A percentile compares a stretch with the other conserved stretches of the same genome.
phyloP scores from a whole-genome alignment of 2,329 filamentous ascomycete species.

The Penicillium hordei region DNA sequence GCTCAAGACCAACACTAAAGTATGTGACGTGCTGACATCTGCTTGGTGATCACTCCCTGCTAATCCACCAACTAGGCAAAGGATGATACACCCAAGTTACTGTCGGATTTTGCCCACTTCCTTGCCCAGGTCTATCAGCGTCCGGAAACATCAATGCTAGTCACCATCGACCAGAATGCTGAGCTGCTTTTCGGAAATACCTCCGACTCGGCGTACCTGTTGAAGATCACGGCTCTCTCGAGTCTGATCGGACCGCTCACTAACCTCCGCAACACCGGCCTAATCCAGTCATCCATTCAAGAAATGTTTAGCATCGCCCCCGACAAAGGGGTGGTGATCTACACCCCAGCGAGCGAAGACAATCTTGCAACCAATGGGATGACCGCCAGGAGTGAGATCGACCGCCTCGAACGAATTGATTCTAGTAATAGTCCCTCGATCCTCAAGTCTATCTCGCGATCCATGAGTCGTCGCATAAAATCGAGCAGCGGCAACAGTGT shows the following conservation, averaged over 20 bases:
- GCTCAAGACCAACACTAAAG: slow-evolving; percentile 63
- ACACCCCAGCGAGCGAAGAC: slow-evolving; percentile 67
- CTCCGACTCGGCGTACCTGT: slow-evolving; percentile 75
- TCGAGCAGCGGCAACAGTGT: slow-evolving; percentile 30
- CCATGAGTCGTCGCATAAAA: slow-evolving; percentile 40
- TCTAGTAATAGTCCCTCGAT: slow-evolving; percentile 42
- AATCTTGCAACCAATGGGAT: slow-evolving; percentile 69
- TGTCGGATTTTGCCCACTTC: slow-evolving; percentile 70
- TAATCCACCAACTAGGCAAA: slow-evolving; percentile 53
- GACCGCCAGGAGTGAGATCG: slow-evolving; percentile 68
- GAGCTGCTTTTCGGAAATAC: slow-evolving; percentile 73
- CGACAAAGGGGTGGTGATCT: slow-evolving; percentile 70
- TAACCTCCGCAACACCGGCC: slow-evolving; percentile 76
- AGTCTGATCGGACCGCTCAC: slow-evolving; percentile 68
- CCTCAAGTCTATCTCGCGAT: slow-evolving; percentile 42
- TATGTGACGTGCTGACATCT: slow-evolving; percentile 40
- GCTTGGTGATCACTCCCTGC: neutral
- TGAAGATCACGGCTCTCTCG: slow-evolving; percentile 71
- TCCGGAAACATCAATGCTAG: slow-evolving; percentile 69
- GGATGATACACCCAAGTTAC: slow-evolving; percentile 71
- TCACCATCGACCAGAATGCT: slow-evolving; percentile 72
- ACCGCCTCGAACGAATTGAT: slow-evolving; percentile 54
- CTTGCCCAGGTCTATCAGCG: slow-evolving; percentile 74
- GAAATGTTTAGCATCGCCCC: slow-evolving; percentile 67
- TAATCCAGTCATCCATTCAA: slow-evolving; percentile 73